phyloP scores from a whole-genome alignment of 345 rosid species.

The Lepidium aucheri region DNA sequence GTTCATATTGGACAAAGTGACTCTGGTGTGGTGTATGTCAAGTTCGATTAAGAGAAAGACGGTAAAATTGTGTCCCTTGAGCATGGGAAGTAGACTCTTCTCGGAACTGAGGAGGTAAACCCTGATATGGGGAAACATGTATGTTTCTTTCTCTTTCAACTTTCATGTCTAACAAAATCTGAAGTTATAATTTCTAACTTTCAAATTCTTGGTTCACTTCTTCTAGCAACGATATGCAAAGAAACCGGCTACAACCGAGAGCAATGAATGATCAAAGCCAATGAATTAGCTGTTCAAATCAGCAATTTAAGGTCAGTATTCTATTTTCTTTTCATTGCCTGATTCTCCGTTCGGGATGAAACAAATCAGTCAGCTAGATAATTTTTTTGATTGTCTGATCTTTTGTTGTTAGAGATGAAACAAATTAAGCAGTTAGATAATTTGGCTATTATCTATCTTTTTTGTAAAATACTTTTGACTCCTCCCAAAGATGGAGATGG shows the following conservation, averaged over 20 bases:
- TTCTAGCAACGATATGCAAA: constrained; percentile 50
- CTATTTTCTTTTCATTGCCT: constrained; percentile 11
- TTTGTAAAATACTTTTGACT: too few species aligned
- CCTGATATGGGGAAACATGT: constrained; percentile 82
- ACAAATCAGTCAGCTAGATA: not conserved
- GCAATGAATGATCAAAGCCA: constrained; percentile 16
- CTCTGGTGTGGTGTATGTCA: constrained; percentile 24
- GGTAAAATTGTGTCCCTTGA: constrained; percentile 21
- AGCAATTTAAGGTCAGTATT: constrained; percentile 11
- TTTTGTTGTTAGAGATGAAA: too few species aligned
- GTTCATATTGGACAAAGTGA: constrained; percentile 29
- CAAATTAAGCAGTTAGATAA: too few species aligned
- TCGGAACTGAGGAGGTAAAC: constrained; percentile 24
- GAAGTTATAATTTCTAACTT: constrained; percentile 1
- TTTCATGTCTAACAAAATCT: not conserved
- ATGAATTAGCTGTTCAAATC: not conserved
- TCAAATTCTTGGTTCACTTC: not conserved
- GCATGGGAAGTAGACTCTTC: constrained; percentile 24
- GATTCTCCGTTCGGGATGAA: constrained; percentile 15
- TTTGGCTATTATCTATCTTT: too few species aligned
- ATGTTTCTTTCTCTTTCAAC: constrained; percentile 5
- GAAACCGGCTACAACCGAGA: constrained; percentile 48
- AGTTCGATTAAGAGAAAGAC: constrained; percentile 25
- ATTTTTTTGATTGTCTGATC: too few species aligned
- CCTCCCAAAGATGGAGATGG: too few species aligned